Conservation (phyloP, 257 asterid genomes). For the Solanum medicagineum region DNA sequence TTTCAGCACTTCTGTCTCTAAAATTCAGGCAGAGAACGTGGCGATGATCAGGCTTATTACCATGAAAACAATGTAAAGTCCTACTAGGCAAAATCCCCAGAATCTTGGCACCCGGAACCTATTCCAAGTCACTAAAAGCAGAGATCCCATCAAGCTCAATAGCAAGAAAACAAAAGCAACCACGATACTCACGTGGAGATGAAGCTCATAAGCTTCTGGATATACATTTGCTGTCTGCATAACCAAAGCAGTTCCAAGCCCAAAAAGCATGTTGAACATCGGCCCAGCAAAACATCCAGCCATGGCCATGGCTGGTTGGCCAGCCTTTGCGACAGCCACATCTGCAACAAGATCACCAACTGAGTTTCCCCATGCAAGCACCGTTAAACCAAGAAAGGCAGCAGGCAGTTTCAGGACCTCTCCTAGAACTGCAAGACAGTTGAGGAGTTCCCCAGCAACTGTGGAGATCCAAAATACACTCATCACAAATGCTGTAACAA, state of each 20-base stretch:
- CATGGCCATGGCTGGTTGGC: slow-evolving; percentile 99
- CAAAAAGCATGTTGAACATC: slow-evolving; percentile 96
- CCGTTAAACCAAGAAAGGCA: slow-evolving; percentile 80
- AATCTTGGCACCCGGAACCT: slow-evolving; percentile 87
- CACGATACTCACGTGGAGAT: slow-evolving; percentile 79
- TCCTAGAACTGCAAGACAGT: slow-evolving; percentile 83
- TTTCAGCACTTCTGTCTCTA: background rate
- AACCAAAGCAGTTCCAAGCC: slow-evolving; percentile 82
- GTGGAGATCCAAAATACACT: slow-evolving; percentile 97
- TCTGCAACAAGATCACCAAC: slow-evolving; percentile 95
- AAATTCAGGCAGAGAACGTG: slow-evolving; percentile 30
- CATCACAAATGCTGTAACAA: slow-evolving; percentile 66
- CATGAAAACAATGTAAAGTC: slow-evolving; percentile 62
- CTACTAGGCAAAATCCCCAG: slow-evolving; percentile 98
- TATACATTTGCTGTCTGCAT: slow-evolving; percentile 59
- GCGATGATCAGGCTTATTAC: slow-evolving; percentile 57
- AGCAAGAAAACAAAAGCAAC: slow-evolving; percentile 86
- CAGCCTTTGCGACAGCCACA: slow-evolving; percentile 88
- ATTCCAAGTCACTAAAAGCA: slow-evolving; percentile 81
- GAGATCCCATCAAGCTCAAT: slow-evolving; percentile 87
- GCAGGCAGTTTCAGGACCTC: slow-evolving; percentile 49
- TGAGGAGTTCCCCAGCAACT: slow-evolving; percentile 80
- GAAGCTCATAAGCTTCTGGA: slow-evolving; percentile 75
- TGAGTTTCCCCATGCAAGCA: slow-evolving; percentile 97
- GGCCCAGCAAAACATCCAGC: slow-evolving; percentile 98